Evolutionary conservation across 202 grass and related monocot species (phyloP).

Genomic region (Sporobolus alterniflorus): DNA sequence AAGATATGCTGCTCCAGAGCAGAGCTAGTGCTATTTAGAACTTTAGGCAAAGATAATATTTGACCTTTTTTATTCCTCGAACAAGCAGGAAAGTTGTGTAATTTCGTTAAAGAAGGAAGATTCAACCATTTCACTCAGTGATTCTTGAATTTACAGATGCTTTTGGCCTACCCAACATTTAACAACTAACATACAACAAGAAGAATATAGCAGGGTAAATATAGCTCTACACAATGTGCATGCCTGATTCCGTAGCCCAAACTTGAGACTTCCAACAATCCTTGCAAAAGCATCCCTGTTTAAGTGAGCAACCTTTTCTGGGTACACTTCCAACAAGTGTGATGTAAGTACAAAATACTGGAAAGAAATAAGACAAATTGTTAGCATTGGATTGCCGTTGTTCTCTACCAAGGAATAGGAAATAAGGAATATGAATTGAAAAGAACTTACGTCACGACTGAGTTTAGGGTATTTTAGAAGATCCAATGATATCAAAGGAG

Average conservation of each 20-base stretch:
- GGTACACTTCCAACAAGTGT: constrained; percentile 96
- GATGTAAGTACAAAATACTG: constrained; percentile 97
- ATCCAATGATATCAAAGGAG: constrained; percentile 96
- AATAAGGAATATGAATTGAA: neutral
- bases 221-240: constrained; percentile 18
- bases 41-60: neutral
- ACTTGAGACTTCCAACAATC: constrained; percentile 84
- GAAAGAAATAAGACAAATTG: constrained; percentile 32
- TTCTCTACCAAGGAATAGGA: constrained; percentile 7
- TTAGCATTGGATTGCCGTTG: constrained; percentile 36
- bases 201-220: constrained; percentile 11
- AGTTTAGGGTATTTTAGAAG: constrained; percentile 99
- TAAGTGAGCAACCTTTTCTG: constrained; percentile 93
- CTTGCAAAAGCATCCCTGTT: constrained; percentile 86
- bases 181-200: neutral
- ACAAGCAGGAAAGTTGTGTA: neutral
- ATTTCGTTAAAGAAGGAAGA: neutral
- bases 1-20: neutral
- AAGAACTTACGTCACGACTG: constrained; percentile 82
- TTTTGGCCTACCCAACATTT: neutral
- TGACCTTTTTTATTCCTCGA: neutral
- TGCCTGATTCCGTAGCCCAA: constrained; percentile 84
- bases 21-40: neutral
- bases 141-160: constrained; percentile 2
- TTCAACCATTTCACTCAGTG: neutral